Base-by-base conservation (phyloP, 352 stramenopile genomes). In the Phytopythium oedochilum region DNA sequence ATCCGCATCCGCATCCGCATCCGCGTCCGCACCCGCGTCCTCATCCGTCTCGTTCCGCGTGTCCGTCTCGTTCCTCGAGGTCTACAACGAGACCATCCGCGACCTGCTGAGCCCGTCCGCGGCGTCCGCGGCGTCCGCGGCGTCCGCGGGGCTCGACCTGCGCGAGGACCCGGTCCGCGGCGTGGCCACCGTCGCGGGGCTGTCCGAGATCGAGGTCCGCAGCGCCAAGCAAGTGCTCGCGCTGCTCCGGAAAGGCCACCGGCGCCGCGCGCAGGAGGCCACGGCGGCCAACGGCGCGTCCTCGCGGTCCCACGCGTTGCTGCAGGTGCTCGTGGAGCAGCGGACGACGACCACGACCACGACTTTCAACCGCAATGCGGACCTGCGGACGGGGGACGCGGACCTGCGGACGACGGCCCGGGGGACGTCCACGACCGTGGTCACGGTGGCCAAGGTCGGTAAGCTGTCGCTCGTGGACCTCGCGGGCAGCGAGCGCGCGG, bases 81-180 rank as follows among this genome's bases (percentile, higher is more conserved):
- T 97, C 26, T 97, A 97, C 81, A 97, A 97, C 50, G 90, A 97
- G 59, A 96, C 94, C 58, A 97, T 98, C 51, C 75, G 86, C 5
- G 92, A 98, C 64, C 57, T 97, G 38, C 64, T 97, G 17, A 52
- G 17, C 18, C 26, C 26, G 0, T 17, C 29, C 3, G 4, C 68
- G 5, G 60, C 55, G 2, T 64, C 66, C 10, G 64, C 55, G 7
- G 67, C 66, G 0, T 69, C 59, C 32, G 26, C 60, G 8, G 59
- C 53, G 5, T 71, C 49, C 18, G 75, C 85, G 47, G 85, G 74
- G n/a, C 57, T 94, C 15, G 78, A 92, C 53, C 55, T 96, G 18
- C 63, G 90, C 3, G 90, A 97, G 66, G 89, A 97, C 54, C 90
- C 89, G 0, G 63, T 96, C 22, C 78, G 77, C 48, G 90, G 90